A percentile compares a stretch with the other conserved stretches of the same genome.
phyloP scores from a whole-genome alignment of 495 filamentous ascomycete genomes.

The Mytilinidion resinicola region DNA sequence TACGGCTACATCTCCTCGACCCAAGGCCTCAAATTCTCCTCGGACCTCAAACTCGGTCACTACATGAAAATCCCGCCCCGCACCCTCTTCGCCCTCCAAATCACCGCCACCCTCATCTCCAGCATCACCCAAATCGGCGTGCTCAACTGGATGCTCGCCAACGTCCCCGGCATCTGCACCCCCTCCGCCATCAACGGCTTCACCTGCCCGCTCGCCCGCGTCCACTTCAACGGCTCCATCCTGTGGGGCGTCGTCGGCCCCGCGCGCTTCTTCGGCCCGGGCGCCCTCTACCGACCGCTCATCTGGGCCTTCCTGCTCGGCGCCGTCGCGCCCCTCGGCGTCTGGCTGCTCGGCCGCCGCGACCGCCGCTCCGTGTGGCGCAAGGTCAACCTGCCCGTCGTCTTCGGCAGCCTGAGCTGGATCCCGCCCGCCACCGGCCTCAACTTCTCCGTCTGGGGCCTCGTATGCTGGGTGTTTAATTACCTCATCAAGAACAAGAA shows the following conservation, averaged over 20 bases:
- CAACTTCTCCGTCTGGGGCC: slow-evolving; percentile 74
- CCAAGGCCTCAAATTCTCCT: slow-evolving; percentile 79
- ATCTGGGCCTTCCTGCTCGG: slow-evolving; percentile 76
- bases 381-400: slow-evolving; percentile 63
- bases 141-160: slow-evolving; percentile 80
- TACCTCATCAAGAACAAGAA: slow-evolving; percentile 61
- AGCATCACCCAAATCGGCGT: slow-evolving; percentile 76
- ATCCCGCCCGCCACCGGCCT: slow-evolving; percentile 81
- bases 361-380: slow-evolving; percentile 46
- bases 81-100: slow-evolving; percentile 71
- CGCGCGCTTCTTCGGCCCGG: slow-evolving; percentile 64
- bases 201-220: slow-evolving; percentile 77
- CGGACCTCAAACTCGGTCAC: slow-evolving; percentile 81
- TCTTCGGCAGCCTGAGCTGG: slow-evolving; percentile 69
- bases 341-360: slow-evolving; percentile 56
- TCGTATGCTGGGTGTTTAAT: slow-evolving; percentile 80
- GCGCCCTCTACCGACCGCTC: slow-evolving; percentile 61
- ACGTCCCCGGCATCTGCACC: slow-evolving; percentile 73
- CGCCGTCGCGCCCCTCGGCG: slow-evolving; percentile 57
- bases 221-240: slow-evolving; percentile 85
- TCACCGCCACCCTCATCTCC: slow-evolving; percentile 71
- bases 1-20: slow-evolving; percentile 73
- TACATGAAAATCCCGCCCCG: slow-evolving; percentile 92
- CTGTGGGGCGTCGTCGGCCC: slow-evolving; percentile 87
- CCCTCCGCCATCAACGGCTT: slow-evolving; percentile 74